phyloP scores from a whole-genome alignment of 306 rosid genomes.

The Malus domestica region ASM211411v1 NC_041795.1:34025501-34026000 shows the following conservation, averaged over 20 bases:
- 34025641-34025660: conserved; percentile 35
- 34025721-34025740: background rate
- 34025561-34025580: conserved; percentile 75
- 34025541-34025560: conserved; percentile 80
- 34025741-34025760: no score
- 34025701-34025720: background rate
- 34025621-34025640: conserved; percentile 43
- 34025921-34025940: background rate
- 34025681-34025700: conserved; percentile 47
- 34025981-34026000: no score
- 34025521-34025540: background rate
- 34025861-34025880: background rate
- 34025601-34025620: conserved; percentile 55
- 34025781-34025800: no score
- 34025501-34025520: background rate
- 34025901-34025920: background rate
- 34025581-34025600: conserved; percentile 56
- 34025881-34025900: background rate
- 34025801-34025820: no score
- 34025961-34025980: background rate
- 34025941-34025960: no score
- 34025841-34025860: background rate
- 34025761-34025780: no score
- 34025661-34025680: conserved; percentile 73
- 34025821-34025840: background rate